Evolutionary conservation across 1,284 basidiomycete species (phyloP), one percentile per base, ranked within the genome.

Genomic region (Puccinia polysora): DNA sequence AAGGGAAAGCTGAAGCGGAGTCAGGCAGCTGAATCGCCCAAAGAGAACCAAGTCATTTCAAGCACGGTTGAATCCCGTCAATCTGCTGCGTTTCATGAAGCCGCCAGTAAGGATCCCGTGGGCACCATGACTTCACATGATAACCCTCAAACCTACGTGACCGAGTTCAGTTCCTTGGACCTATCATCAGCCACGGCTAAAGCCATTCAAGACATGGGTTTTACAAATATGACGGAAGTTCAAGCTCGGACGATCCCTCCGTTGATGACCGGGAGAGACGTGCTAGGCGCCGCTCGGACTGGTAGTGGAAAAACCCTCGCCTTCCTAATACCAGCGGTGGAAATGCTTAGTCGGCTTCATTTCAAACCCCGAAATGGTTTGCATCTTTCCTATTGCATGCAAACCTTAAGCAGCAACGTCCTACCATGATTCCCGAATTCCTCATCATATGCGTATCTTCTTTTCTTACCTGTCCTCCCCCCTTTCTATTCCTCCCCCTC

Each of bases 281-380:
- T 98, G 2, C 84, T 98, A 15, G 96, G 96, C 75, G 95, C 96
- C 49, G 96, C 96, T 18, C 86, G 89, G 75, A 99, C 96, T 25
- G 96, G 96, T n/a, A 91, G 89, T 15, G 96, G 96, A 64, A 99
- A 99, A 83, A 98, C 96, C 5, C 85, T 99, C 75, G 93, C 96
- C 0, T 98, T 99, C 83, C 83, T 98, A 74, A 89, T 98, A 58
- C 96, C 96, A 8, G 90, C 91, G 1, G 84, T 97, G 14, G 96
- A 99, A 81, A 82, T 98, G 78, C 83, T 99, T 74, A 89, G 89
- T 82, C 84, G 90, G 72, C 84, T 98, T 79, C 91, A 96, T 81
- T 98, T 97, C 84, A 98, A 97, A 83, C 93, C 95, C 63, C 85
- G 93, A 77, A 98, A 98, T 81, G 93, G 93, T 90, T 28, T 40